Evolutionary conservation across 495 filamentous ascomycete species (phyloP), one percentile per base, ranked within the genome.

Genomic region (Evernia prunastri): DNA sequence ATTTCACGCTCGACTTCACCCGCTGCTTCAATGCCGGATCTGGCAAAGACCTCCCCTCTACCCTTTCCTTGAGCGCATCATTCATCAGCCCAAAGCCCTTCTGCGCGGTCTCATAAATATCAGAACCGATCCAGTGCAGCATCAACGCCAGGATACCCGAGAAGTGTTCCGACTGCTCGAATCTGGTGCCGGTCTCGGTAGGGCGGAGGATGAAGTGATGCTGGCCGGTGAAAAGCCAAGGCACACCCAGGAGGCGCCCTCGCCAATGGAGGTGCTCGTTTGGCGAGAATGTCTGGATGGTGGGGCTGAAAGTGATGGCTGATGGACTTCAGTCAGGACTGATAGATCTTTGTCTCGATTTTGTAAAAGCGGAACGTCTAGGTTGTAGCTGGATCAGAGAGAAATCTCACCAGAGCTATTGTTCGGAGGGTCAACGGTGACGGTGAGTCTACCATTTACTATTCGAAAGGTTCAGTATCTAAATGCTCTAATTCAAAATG

Each of bases 21-120:
- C n/a, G n/a, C n/a, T n/a, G 8, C 4, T 39, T 27, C 13, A 15
- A 25, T 42, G 27, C 35, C 23, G 23, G 11, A 39, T 59, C 20
- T 27, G 59, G 27, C 15, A 29, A 27, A 23, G 42, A 51, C 12
- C 27, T 53, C 17, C 35, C 51, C 31, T 62, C 61, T 36, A 43
- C 61, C 37, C 61, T 57, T n/a, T 25, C n/a, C 37, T 56, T 63
- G 6, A 63, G 36, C n/a, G 36, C 61, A n/a, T 56, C 33, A 20
- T 63, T 43, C 61, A 63, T 57, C 8, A 33, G 25, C 35, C 29
- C 17, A 27, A 63, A 63, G 31, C 53, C 53, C 13, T 11, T 57
- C 35, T 42, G 35, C 11, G 36, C 45, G 5, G 25, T 17, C 25
- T 42, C 35, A 29, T 43, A 63, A 17, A 63, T 57, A 7, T 58